Evolutionary conservation across 1,139 yeast species (phyloP).

Genomic region (Kodamaea plutei): DNA sequence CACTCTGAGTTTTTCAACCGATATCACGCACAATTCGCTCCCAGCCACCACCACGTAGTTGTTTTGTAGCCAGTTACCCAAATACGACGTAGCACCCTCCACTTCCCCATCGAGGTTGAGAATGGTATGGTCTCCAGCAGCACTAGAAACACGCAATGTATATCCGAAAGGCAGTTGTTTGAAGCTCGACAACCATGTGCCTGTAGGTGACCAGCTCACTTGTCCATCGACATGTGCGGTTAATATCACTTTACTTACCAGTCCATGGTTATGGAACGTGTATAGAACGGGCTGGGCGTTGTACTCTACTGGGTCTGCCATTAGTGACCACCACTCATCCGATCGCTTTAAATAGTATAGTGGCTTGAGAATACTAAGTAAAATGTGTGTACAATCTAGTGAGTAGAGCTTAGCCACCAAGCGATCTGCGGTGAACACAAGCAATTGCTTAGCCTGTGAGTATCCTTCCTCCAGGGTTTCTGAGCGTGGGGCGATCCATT

Average conservation of each 20-base stretch:
- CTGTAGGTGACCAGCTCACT: conserved; percentile 29
- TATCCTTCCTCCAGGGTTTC: conserved; percentile 24
- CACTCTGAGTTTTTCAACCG: conserved; percentile 3
- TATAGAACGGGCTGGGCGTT: conserved; percentile 22
- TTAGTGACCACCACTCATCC: conserved; percentile 30
- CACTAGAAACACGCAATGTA: conserved; percentile 24
- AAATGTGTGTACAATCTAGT: conserved; percentile 32
- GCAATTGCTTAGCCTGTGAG: conserved; percentile 30
- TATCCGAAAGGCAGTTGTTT: conserved; percentile 29
- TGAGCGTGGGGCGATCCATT: conserved; percentile 33
- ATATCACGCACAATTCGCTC: too few species aligned
- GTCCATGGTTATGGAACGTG: conserved; percentile 36
- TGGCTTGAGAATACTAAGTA: conserved; percentile 34
- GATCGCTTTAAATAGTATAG: conserved; percentile 15
- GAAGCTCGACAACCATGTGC: conserved; percentile 34
- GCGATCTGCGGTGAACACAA: conserved; percentile 26
- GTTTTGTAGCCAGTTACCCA: conserved; percentile 4
- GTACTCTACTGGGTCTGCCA: conserved; percentile 14
- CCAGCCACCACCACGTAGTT: conserved; percentile 4
- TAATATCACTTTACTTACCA: conserved; percentile 20
- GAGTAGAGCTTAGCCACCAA: conserved; percentile 35
- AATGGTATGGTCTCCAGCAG: conserved; percentile 18
- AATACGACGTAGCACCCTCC: conserved; percentile 3
- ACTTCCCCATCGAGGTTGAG: conserved; percentile 4
- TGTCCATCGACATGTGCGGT: conserved; percentile 12